Evolutionary conservation across 345 rosid genomes (phyloP).

Genomic region (Aquilaria yunnanensis): DNA sequence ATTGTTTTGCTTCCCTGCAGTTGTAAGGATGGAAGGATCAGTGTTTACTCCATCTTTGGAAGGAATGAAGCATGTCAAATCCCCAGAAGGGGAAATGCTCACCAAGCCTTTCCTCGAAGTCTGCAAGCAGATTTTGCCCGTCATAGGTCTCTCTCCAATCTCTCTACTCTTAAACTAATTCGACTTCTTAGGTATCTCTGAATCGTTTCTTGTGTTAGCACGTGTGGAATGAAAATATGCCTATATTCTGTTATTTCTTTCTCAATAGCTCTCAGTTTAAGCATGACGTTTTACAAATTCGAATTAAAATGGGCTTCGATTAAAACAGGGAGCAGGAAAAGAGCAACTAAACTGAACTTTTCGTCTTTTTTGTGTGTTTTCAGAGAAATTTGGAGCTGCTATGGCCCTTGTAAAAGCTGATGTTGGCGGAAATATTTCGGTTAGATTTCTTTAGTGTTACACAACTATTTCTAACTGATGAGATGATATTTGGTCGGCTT

Average conservation of each 20-base stretch:
- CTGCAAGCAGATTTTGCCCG: constrained; percentile 82
- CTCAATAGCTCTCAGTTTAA: neutral
- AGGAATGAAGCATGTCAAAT: constrained; percentile 79
- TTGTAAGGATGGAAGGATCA: constrained; percentile 54
- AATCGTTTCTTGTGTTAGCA: neutral
- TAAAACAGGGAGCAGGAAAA: too few relatives aligned
- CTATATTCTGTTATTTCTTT: neutral
- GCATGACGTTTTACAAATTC: too few relatives aligned
- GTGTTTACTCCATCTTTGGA: constrained; percentile 77
- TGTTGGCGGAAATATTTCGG: constrained; percentile 85
- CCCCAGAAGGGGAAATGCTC: constrained; percentile 69
- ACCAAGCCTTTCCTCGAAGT: constrained; percentile 82
- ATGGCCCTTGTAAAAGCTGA: constrained; percentile 87
- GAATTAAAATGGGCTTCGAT: too few relatives aligned
- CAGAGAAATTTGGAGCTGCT: constrained; percentile 95
- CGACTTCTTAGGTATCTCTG: neutral
- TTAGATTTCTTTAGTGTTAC: constrained; percentile 19
- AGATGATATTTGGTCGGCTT: neutral
- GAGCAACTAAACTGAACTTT: neutral
- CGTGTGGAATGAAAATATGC: neutral
- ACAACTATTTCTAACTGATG: neutral
- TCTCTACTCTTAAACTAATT: too few relatives aligned
- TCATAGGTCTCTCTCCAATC: constrained; percentile 41
- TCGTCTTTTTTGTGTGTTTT: neutral
- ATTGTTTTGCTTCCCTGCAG: too few relatives aligned